Base-by-base conservation (phyloP, 768 basidiomycete genomes). In the Hebeloma cylindrosporum region DNA sequence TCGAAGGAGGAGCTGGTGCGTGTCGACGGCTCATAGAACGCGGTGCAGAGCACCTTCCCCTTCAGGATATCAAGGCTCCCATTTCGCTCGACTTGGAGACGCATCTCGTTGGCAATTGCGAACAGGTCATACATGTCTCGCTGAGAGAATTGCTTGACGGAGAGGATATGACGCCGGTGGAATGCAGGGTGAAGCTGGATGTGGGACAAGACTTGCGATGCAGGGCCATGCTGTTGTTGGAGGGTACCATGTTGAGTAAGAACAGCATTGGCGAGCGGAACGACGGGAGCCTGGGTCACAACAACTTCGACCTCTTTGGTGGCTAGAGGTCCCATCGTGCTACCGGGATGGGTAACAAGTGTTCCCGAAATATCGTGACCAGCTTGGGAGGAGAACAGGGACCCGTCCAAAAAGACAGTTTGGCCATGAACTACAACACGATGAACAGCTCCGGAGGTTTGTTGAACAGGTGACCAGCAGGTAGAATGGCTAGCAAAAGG, bases 11-110 rank as follows among this genome's bases (percentile, higher is more conserved):
- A 78, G 50, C 90, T 93, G 3, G 96, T 99, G 25, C 96, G 79
- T 2, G 96, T 99, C 2, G 93, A 96, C 1, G 95, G 90, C 63
- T 99, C 96, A 64, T 93, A 99, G 76, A 99, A 99, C 27, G 94
- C 63, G 16, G 84, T 93, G 61, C 87, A 92, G 5, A 99, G 77
- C 1, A 99, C 85, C 48, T 86, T 89, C 27, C 95, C 95, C 52
- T 85, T 88, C 33, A 98, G 74, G 46, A 96, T 81, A 54, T 98
- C 93, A 44, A 97, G 73, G 1, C 79, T 77, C 2, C 93, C 92
- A 57, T 83, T 87, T 22, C 93, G 80, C 66, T 99, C 96, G 10
- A 97, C 93, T 59, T 93, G 93, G 27, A 92, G 77, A 38, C 91
- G 87, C 93, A 99, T 94, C 68, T 99, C 96, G 54, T 92, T 85